Evolutionary conservation across 345 rosid genomes (phyloP).

Genomic region (Gossypium raimondii): DNA sequence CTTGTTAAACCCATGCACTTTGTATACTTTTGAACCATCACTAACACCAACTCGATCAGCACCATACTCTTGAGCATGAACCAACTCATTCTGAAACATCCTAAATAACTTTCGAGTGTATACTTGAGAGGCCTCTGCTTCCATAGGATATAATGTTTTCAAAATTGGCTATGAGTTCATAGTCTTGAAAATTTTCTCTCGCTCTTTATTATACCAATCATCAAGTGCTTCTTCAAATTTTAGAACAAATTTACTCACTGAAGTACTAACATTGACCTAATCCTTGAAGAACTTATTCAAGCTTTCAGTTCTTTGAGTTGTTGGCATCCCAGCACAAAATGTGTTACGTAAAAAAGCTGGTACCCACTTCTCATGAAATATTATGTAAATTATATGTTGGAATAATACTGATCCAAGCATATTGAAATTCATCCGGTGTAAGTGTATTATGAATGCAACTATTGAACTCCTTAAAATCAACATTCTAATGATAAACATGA

Average conservation of each 20-base stretch:
- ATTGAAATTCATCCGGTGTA: background rate
- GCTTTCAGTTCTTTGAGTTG: background rate
- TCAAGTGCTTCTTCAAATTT: background rate
- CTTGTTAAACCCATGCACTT: background rate
- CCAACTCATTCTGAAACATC: background rate
- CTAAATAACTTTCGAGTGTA: background rate
- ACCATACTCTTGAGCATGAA: background rate
- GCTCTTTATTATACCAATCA: background rate
- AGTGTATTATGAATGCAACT: background rate
- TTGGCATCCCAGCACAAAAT: background rate
- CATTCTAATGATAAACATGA: background rate
- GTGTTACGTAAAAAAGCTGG: background rate
- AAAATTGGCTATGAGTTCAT: background rate
- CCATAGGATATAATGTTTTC: background rate
- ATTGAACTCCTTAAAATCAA: background rate
- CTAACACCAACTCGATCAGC: background rate
- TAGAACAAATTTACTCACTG: background rate
- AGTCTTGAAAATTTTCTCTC: background rate
- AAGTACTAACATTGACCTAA: background rate
- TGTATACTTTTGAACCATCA: background rate
- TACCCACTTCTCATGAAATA: background rate
- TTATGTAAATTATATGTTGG: background rate
- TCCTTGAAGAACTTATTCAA: background rate
- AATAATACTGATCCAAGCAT: background rate
- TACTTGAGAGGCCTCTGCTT: background rate